Conservation (phyloP, 2,329 filamentous ascomycete genomes). For the Colletotrichum zoysiae region DNA sequence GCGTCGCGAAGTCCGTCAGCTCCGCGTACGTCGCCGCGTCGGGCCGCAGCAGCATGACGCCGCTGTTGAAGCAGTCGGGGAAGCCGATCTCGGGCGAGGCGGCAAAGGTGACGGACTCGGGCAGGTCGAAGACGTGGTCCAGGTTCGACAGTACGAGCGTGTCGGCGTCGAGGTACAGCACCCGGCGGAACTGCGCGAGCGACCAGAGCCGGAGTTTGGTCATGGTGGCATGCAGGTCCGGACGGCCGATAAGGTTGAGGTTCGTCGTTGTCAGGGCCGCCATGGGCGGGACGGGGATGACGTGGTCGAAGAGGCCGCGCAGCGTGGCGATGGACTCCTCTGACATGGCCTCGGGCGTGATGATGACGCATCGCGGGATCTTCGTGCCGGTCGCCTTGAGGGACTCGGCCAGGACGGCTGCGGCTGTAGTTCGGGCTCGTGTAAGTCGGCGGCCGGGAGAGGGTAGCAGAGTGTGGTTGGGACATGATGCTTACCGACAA, state of each 20-base stretch:
- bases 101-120: constrained; percentile 54
- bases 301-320: constrained; percentile 25
- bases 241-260: constrained; percentile 75
- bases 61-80: constrained; percentile 79
- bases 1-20: constrained; percentile 69
- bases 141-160: constrained; percentile 71
- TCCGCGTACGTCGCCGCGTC: constrained; percentile 75
- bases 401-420: constrained; percentile 42
- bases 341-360: constrained; percentile 38
- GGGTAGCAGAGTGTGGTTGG: neutral
- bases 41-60: constrained; percentile 75
- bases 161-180: constrained; percentile 71
- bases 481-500: constrained; percentile 30
- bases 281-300: constrained; percentile 40
- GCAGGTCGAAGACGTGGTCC: constrained; percentile 79
- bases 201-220: constrained; percentile 80
- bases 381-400: constrained; percentile 37
- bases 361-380: constrained; percentile 36
- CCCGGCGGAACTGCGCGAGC: constrained; percentile 67
- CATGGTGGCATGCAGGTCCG: constrained; percentile 75
- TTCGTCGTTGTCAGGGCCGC: constrained; percentile 55
- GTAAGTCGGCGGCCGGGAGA: neutral
- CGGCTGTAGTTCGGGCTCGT: constrained; percentile 6
- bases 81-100: constrained; percentile 77
- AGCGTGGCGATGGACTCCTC: constrained; percentile 19